phyloP scores from a whole-genome alignment of 2,329 filamentous ascomycete species.

The Metarhizium brunneum region DNA sequence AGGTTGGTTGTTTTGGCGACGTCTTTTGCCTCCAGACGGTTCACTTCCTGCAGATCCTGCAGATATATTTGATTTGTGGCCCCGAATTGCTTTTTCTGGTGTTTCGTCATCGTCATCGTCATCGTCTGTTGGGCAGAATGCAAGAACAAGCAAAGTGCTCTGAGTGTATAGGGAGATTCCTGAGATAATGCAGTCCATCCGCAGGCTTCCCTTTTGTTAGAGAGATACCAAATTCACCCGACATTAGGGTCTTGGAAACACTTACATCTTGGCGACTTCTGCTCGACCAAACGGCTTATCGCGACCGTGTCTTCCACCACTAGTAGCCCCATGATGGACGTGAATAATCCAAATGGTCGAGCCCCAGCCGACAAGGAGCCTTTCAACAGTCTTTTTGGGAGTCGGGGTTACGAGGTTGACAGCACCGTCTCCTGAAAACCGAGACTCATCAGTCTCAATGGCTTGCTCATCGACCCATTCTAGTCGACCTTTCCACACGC shows the following conservation, averaged over 20 bases:
- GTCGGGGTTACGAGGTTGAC: not conserved
- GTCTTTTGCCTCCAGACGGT: conserved; percentile 55
- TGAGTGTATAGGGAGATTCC: conserved; percentile 95
- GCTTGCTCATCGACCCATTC: conserved; percentile 88
- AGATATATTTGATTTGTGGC: conserved; percentile 33
- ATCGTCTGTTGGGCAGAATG: conserved; percentile 70
- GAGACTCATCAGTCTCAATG: conserved; percentile 61
- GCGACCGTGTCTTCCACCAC: conserved; percentile 55
- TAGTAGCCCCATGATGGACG: conserved; percentile 67
- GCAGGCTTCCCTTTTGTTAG: conserved; percentile 48
- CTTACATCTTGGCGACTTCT: conserved; percentile 88
- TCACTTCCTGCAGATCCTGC: conserved; percentile 43
- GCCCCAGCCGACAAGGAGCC: conserved; percentile 89
- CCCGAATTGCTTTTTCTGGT: conserved; percentile 14
- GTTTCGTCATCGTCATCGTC: conserved; percentile 45
- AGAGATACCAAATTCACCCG: not conserved
- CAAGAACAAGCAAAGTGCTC: conserved; percentile 81
- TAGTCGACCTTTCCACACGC: conserved; percentile 83
- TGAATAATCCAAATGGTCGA: conserved; percentile 94
- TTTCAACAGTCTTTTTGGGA: conserved; percentile 45
- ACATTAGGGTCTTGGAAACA: conserved; percentile 11
- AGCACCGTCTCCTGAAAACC: not conserved
- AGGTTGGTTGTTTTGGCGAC: conserved; percentile 69
- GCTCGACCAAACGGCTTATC: conserved; percentile 69
- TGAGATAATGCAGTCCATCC: conserved; percentile 96